A percentile compares a stretch with the other conserved stretches of the same genome.
Conservation (phyloP, 164 flowering plant species). For the Hamamelis virginiana region DNA sequence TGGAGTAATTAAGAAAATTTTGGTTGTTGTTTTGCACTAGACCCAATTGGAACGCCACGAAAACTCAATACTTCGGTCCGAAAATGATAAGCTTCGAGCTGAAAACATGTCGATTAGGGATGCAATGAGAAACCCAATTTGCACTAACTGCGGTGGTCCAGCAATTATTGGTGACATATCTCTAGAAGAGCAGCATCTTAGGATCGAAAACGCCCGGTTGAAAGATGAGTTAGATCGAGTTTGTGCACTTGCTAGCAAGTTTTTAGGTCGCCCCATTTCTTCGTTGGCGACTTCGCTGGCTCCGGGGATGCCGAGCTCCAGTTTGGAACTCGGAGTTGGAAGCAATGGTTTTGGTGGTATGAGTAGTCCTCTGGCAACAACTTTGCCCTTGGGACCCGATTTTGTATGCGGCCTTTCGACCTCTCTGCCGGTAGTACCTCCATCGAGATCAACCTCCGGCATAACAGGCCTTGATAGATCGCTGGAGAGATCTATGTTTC, state of each 20-base stretch:
- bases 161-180: slow-evolving; percentile 87
- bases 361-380: slow-evolving; percentile 26
- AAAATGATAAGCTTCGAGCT: slow-evolving; percentile 88
- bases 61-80: slow-evolving; percentile 80
- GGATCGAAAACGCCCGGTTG: slow-evolving; percentile 86
- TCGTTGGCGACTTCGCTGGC: slow-evolving; percentile 34
- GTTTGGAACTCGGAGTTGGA: slow-evolving; percentile 85
- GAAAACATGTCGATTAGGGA: slow-evolving; percentile 89
- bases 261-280: slow-evolving; percentile 74
- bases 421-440: slow-evolving; percentile 35
- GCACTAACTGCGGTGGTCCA: slow-evolving; percentile 90
- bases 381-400: slow-evolving; percentile 51
- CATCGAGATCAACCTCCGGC: slow-evolving; percentile 28
- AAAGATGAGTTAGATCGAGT: slow-evolving; percentile 92
- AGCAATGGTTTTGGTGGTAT: slow-evolving; percentile 55
- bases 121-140: slow-evolving; percentile 88
- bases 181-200: slow-evolving; percentile 84
- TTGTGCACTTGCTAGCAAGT: slow-evolving; percentile 83
- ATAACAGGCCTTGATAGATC: slow-evolving; percentile 49
- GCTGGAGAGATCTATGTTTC: slow-evolving; percentile 70
- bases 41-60: slow-evolving; percentile 96
- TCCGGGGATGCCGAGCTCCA: slow-evolving; percentile 56
- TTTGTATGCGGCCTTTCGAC: slow-evolving; percentile 44
- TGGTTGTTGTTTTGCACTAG: slow-evolving; percentile 33
- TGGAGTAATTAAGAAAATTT: not conserved